These are phyloP conservation scores for Neofusicoccum kwambonambiense DNA, from an alignment of 2,329 filamentous ascomycete genomes.

Conservation along the genomic window DNA sequence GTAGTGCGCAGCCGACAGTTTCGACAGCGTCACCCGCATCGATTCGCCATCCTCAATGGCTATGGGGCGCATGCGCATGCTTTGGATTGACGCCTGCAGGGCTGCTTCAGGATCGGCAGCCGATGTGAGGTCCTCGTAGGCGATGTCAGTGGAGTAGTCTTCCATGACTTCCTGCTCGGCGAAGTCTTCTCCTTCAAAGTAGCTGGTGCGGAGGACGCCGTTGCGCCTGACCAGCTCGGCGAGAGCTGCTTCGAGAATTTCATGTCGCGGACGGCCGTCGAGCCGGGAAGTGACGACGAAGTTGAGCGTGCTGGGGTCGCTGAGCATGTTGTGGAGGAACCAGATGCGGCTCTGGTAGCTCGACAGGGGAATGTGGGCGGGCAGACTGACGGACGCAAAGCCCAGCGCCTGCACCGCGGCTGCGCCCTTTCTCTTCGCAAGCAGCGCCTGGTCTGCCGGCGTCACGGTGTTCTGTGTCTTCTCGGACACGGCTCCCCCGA, in stretches of 20 bases:
- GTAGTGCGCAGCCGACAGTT: slow-evolving; percentile 24
- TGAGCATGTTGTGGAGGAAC: slow-evolving; percentile 26
- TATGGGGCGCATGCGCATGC: slow-evolving; percentile 17
- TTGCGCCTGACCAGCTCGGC: slow-evolving; percentile 23
- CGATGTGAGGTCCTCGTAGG: slow-evolving; percentile 22
- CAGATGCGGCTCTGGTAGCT: slow-evolving; percentile 26
- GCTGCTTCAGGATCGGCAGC: slow-evolving; percentile 19
- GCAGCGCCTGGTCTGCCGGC: background rate
- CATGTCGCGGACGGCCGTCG: slow-evolving; percentile 20
- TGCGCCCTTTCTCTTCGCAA: background rate
- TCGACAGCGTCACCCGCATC: slow-evolving; percentile 22
- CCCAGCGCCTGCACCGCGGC: background rate
- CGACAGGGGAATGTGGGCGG: slow-evolving; percentile 25
- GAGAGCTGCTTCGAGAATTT: slow-evolving; percentile 20
- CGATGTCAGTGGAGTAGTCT: slow-evolving; percentile 20
- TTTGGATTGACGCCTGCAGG: slow-evolving; percentile 18
- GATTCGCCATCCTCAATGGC: slow-evolving; percentile 26
- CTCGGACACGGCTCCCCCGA: background rate
- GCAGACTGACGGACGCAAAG: background rate
- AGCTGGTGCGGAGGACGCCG: slow-evolving; percentile 24
- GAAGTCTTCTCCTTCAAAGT: slow-evolving; percentile 27
- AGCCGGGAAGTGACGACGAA: slow-evolving; percentile 22
- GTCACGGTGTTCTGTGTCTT: background rate
- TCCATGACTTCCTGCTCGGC: slow-evolving; percentile 24
- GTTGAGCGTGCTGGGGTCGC: slow-evolving; percentile 25